A percentile compares a stretch with the other conserved stretches of the same genome.
These are phyloP conservation scores for Fusarium sp. DNA, from an alignment of 2,329 filamentous ascomycete species.

Conservation along the genomic window DNA sequence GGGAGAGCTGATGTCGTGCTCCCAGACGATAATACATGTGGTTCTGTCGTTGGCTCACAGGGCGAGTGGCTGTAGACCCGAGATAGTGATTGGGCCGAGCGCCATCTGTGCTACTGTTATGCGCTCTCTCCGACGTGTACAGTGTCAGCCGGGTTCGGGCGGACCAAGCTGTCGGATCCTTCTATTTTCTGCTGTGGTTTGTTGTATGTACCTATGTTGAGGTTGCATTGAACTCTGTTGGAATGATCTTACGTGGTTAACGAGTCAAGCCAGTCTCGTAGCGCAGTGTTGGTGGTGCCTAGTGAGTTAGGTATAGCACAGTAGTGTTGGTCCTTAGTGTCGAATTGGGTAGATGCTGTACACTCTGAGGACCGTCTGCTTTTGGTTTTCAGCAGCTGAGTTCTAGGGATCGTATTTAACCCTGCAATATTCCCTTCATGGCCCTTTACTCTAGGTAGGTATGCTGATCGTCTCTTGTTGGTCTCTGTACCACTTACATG, in stretches of 20 bases:
- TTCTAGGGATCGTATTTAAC: constrained; percentile 35
- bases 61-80: constrained; percentile 39
- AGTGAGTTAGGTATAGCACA: background rate
- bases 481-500: constrained; percentile 29
- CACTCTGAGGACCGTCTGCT: constrained; percentile 10
- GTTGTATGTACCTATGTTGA: no score
- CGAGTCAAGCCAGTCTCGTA: background rate
- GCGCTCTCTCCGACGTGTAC: constrained; percentile 34
- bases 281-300: constrained; percentile 19
- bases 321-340: constrained; percentile 20
- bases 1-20: constrained; percentile 28
- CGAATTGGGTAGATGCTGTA: constrained; percentile 18
- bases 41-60: constrained; percentile 35
- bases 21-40: constrained; percentile 43
- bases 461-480: background rate
- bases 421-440: constrained; percentile 16
- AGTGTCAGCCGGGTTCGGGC: constrained; percentile 38
- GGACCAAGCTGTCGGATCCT: constrained; percentile 43
- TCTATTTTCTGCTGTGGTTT: constrained; percentile 13
- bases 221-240: constrained; percentile 24
- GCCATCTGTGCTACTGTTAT: constrained; percentile 26
- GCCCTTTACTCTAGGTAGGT: background rate
- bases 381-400: background rate
- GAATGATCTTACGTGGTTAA: constrained; percentile 28
- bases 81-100: constrained; percentile 30